Base-by-base conservation (phyloP, 2,329 filamentous ascomycete genomes). In the Cryphonectria carpinicola region DNA sequence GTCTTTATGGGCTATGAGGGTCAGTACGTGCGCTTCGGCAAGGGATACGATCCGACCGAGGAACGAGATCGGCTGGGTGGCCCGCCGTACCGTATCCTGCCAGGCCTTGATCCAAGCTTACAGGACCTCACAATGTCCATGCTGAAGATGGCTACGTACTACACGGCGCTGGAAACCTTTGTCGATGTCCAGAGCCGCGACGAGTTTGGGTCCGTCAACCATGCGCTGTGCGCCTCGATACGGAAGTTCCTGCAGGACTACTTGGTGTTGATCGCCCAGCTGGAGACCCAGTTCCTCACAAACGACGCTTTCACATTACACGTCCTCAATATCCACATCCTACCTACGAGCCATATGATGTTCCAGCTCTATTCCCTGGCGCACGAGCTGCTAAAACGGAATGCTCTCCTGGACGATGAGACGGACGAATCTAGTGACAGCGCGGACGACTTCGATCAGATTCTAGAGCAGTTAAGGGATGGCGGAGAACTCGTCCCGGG, bases 1-100 rank as follows among this genome's bases (percentile, higher is more conserved):
- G 94, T 97, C 6, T 97, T 98, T 76, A 98, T 99, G 95, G 96
- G 96, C 35, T 97, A 94, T 74, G 96, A 99, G 81, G 96, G 96
- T n/a, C 94, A 97, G 80, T 98, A 98, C 79, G 93, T 99, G 73
- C 92, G 93, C 69, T 98, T 94, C 78, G 88, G 88, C 71, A 92
- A 93, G 74, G 88, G 88, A 11, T 98, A 97, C 79, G 91, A 97
- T 75, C 94, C 95, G 0, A 84, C 87, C 3, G 90, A 93, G 66
- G 96, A 99, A 82, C 93, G 95, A 76, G 94, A 97, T 77, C 90
- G 95, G 19, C 84, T 99, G 65, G 87, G 91, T 7, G 96, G 96
- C 0, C 96, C 96, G 1, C 83, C 86, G 13, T 98, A 94, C 81
- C 90, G 90, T 73, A 90, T 98, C 72, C 83, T 93, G 8, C 87